Evolutionary conservation across 257 asterid genomes (phyloP).

Genomic region (Solanum pinnatisectum): DNA sequence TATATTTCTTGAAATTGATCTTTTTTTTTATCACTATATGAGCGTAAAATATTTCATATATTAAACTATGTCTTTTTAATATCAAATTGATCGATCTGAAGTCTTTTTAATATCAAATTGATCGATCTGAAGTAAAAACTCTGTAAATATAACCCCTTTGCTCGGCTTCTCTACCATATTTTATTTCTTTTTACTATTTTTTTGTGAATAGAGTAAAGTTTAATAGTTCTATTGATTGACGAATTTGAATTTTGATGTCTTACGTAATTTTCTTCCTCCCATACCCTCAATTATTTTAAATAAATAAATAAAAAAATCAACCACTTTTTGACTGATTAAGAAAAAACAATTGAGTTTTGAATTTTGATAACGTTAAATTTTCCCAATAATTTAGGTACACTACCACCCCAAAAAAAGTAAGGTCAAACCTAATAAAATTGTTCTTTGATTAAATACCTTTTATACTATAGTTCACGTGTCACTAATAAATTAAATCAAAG

Average conservation of each 20-base stretch:
- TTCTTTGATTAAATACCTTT: neutral
- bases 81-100: neutral
- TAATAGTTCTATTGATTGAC: neutral
- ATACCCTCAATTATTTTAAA: neutral
- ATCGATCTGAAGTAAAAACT: neutral
- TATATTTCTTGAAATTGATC: no score
- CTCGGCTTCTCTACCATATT: neutral
- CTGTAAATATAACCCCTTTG: no score
- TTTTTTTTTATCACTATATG: neutral
- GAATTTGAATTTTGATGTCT: neutral
- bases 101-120: no score
- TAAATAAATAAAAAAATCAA: neutral
- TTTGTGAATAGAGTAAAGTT: neutral
- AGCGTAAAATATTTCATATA: no score
- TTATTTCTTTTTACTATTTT: no score
- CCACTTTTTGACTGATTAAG: neutral
- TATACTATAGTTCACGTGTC: slow-evolving; percentile 21
- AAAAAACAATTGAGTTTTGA: neutral
- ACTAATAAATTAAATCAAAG: neutral
- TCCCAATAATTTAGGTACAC: neutral
- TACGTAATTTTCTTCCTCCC: neutral
- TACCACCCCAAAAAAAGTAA: neutral
- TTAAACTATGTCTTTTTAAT: no score
- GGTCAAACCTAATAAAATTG: neutral
- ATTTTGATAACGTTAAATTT: neutral